Percentiles rank a stretch among this genome's conserved stretches.
These are phyloP conservation scores for Peniophora sp. DNA, from an alignment of 1,284 basidiomycete species.

Conservation along the genomic window DNA sequence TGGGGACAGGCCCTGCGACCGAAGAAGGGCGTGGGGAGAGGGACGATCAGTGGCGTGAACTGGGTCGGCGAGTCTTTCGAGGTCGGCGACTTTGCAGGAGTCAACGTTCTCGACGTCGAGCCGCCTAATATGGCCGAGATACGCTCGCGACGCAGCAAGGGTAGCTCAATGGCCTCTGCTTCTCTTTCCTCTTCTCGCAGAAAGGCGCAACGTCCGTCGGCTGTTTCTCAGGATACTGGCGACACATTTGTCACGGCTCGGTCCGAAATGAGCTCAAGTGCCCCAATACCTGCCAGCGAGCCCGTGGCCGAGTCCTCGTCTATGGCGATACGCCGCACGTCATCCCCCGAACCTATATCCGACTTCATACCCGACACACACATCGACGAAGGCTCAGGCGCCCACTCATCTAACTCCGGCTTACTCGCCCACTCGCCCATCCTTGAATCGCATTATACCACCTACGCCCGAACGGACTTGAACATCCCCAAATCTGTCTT, in stretches of 20 bases:
- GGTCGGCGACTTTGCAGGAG: constrained; percentile 57
- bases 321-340: too few relatives aligned
- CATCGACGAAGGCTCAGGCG: not conserved
- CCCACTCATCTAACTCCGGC: not conserved
- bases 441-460: too few relatives aligned
- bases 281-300: too few relatives aligned
- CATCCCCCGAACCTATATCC: too few relatives aligned
- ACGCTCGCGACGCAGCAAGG: too few relatives aligned
- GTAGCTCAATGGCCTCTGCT: constrained; percentile 9
- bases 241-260: constrained; percentile 30
- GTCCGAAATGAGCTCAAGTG: not conserved
- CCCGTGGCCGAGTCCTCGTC: too few relatives aligned
- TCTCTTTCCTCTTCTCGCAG: constrained; percentile 5
- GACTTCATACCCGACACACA: not conserved
- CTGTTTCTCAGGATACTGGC: constrained; percentile 9
- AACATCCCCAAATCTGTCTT: not conserved
- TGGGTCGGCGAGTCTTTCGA: constrained; percentile 76
- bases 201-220: constrained; percentile 7
- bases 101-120: constrained; percentile 37
- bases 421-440: not conserved
- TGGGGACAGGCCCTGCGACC: constrained; percentile 36
- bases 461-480: too few relatives aligned
- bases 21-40: not conserved
- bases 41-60: constrained; percentile 9
- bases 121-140: too few relatives aligned